phyloP scores from a whole-genome alignment of 805 yeast genomes.

The Barnettozyma sucrosica region DNA sequence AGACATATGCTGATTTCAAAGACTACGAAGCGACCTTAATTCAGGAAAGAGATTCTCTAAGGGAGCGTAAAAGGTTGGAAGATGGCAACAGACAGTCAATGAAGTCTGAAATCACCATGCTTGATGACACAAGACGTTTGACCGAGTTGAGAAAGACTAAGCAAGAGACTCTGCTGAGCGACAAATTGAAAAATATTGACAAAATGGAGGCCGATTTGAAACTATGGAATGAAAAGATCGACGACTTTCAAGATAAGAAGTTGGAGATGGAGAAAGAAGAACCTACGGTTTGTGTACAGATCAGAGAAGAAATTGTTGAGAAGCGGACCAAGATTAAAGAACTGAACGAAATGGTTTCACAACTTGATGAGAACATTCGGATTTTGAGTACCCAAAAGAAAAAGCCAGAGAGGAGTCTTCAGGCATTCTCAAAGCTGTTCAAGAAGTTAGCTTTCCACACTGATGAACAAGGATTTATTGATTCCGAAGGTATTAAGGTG shows the following conservation, averaged over 20 bases:
- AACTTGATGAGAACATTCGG: slow-evolving; percentile 19
- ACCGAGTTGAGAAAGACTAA: slow-evolving; percentile 31
- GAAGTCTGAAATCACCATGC: slow-evolving; percentile 35
- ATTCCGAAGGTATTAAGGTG: slow-evolving; percentile 20
- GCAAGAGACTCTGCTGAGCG: slow-evolving; percentile 26
- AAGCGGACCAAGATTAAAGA: slow-evolving; percentile 9
- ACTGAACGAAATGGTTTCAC: slow-evolving; percentile 9
- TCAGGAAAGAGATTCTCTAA: slow-evolving; percentile 32
- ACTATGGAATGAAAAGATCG: slow-evolving; percentile 29
- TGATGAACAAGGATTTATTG: slow-evolving; percentile 19
- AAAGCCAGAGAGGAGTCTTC: slow-evolving; percentile 15
- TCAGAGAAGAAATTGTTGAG: slow-evolving; percentile 14
- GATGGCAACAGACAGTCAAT: slow-evolving; percentile 35
- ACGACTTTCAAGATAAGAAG: slow-evolving; percentile 20
- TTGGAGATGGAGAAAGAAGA: slow-evolving; percentile 15
- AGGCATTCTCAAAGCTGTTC: slow-evolving; percentile 14
- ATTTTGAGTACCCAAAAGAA: slow-evolving; percentile 14
- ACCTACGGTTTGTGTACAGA: slow-evolving; percentile 13
- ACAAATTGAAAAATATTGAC: slow-evolving; percentile 27
- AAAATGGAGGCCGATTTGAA: slow-evolving; percentile 31
- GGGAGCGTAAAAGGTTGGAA: slow-evolving; percentile 36
- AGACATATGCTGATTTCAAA: slow-evolving; percentile 30
- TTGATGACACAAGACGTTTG: slow-evolving; percentile 36
- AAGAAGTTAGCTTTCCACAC: slow-evolving; percentile 15
- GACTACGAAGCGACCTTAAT: slow-evolving; percentile 33